Evolutionary conservation across 768 basidiomycete species (phyloP).

Genomic region (Lentinula lateritia): DNA sequence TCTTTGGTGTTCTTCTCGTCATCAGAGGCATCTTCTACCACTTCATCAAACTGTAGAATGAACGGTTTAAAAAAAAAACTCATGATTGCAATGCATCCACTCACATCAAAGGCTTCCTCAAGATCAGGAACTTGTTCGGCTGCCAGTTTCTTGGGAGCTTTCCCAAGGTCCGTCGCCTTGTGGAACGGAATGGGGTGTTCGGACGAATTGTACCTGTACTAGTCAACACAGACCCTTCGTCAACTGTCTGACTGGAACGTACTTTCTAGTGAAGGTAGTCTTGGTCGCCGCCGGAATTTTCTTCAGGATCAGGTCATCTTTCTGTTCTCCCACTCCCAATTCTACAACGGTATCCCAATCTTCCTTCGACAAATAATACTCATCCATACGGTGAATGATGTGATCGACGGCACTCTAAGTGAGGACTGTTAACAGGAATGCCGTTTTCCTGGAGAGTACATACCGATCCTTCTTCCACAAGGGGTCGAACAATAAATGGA

Average conservation of each 20-base stretch:
- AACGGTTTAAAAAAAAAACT: not conserved
- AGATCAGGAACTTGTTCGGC: conserved; percentile 78
- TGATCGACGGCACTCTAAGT: conserved; percentile 73
- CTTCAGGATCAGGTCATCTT: conserved; percentile 73
- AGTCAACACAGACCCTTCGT: not conserved
- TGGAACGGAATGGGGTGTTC: conserved; percentile 97
- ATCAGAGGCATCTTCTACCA: conserved; percentile 42
- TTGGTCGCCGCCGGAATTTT: conserved; percentile 81
- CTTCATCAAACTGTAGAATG: conserved; percentile 36
- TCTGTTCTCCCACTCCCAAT: conserved; percentile 79
- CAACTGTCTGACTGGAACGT: conserved; percentile 17
- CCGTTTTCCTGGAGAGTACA: conserved; percentile 26
- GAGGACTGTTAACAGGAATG: not conserved
- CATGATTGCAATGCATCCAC: conserved; percentile 15
- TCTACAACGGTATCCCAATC: conserved; percentile 98
- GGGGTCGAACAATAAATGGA: conserved; percentile 72
- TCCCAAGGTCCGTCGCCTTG: conserved; percentile 78
- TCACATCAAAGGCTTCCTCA: conserved; percentile 85
- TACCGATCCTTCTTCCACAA: conserved; percentile 70
- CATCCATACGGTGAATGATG: conserved; percentile 87
- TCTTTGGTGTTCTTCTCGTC: conserved; percentile 35
- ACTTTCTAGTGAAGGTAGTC: conserved; percentile 82
- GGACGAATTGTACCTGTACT: conserved; percentile 70
- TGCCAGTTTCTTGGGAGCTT: conserved; percentile 73
- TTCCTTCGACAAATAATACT: conserved; percentile 88